phyloP scores from a whole-genome alignment of 768 basidiomycete species.

The Podaxis sp. region DNA sequence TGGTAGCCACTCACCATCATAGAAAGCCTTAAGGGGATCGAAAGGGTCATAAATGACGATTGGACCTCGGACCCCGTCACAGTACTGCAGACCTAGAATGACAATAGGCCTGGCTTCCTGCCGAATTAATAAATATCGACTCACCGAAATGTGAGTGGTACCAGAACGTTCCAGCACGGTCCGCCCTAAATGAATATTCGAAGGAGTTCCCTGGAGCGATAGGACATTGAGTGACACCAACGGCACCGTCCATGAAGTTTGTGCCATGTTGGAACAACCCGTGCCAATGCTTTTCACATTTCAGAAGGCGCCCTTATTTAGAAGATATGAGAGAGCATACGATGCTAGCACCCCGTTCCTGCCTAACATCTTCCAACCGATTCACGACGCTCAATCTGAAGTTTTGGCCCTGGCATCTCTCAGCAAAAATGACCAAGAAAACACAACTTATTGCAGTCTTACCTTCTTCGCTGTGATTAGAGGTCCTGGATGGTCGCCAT shows the following conservation, averaged over 20 bases:
- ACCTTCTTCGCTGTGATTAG: slow-evolving; percentile 28
- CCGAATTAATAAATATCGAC: not conserved
- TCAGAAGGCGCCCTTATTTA: not conserved
- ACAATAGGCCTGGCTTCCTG: not conserved
- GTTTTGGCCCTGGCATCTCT: slow-evolving; percentile 26
- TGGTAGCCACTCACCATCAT: slow-evolving; percentile 21
- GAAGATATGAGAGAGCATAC: slow-evolving; percentile 20
- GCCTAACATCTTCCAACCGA: slow-evolving; percentile 35
- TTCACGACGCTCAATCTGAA: slow-evolving; percentile 47
- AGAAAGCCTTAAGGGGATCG: slow-evolving; percentile 31
- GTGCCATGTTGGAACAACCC: slow-evolving; percentile 42
- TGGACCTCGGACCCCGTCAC: slow-evolving; percentile 39
- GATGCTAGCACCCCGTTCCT: slow-evolving; percentile 29
- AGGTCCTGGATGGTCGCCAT: slow-evolving; percentile 28
- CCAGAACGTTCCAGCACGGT: slow-evolving; percentile 34
- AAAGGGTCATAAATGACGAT: slow-evolving; percentile 36
- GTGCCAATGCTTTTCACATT: slow-evolving; percentile 45
- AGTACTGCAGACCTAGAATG: slow-evolving; percentile 41
- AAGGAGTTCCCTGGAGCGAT: slow-evolving; percentile 41
- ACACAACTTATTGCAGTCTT: not conserved
- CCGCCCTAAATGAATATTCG: slow-evolving; percentile 37
- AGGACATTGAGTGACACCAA: slow-evolving; percentile 46
- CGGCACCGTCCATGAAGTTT: slow-evolving; percentile 45
- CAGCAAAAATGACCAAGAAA: not conserved
- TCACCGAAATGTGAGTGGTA: slow-evolving; percentile 34